These are phyloP conservation scores for Vanilla planifolia DNA, from an alignment of 106 monocot species.

Conservation along the genomic window DNA sequence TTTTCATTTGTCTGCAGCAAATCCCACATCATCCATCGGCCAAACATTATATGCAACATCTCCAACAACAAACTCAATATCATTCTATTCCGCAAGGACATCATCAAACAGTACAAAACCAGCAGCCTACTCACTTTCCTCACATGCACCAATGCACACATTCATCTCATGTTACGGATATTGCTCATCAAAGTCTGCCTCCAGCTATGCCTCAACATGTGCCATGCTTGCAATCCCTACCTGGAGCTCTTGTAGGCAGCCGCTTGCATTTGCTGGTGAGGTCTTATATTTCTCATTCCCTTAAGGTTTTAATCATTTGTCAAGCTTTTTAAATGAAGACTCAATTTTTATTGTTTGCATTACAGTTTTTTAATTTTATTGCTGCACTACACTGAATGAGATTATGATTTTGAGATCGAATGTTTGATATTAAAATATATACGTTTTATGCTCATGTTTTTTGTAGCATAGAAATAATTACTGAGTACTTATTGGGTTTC, in stretches of 20 bases:
- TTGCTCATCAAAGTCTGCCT: slow-evolving; percentile 31
- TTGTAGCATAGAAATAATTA: too few relatives aligned
- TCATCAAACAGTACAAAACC: slow-evolving; percentile 45
- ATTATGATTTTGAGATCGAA: too few relatives aligned
- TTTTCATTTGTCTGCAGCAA: slow-evolving; percentile 25
- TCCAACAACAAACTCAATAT: slow-evolving; percentile 42
- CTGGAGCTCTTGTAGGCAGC: slow-evolving; percentile 41
- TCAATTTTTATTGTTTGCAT: too few relatives aligned
- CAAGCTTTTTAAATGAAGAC: too few relatives aligned
- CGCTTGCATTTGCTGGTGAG: slow-evolving; percentile 60
- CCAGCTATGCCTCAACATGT: slow-evolving; percentile 51
- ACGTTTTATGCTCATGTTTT: too few relatives aligned
- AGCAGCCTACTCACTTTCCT: slow-evolving; percentile 46
- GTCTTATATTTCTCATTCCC: background rate
- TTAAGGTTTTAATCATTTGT: too few relatives aligned
- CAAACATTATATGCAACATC: slow-evolving; percentile 56
- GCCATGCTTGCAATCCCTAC: slow-evolving; percentile 55
- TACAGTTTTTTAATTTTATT: too few relatives aligned
- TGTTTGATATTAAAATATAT: too few relatives aligned
- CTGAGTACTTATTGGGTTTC: too few relatives aligned
- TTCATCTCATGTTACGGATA: slow-evolving; percentile 45
- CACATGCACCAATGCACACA: slow-evolving; percentile 38
- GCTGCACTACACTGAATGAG: too few relatives aligned
- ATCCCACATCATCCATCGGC: slow-evolving; percentile 45
- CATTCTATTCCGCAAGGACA: slow-evolving; percentile 46